Evolutionary conservation across 345 rosid species (phyloP), one percentile per base, ranked within the genome.

Genomic region (Hibiscus tridactylites): DNA sequence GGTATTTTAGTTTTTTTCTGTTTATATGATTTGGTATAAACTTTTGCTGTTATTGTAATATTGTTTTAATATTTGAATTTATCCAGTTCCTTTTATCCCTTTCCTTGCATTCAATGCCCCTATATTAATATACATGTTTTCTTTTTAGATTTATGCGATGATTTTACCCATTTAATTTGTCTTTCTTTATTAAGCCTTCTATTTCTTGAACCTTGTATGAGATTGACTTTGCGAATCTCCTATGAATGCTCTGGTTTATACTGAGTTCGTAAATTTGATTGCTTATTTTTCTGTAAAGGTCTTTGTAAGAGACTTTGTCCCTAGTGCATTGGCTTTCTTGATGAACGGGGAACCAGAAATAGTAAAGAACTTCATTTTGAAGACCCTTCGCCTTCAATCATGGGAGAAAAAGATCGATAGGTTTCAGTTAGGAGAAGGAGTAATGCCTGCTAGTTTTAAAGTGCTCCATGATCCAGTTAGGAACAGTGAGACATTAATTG

Each of bases 401-500:
- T 90, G 97, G 97, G 97, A 92, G 88, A 95, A 95, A 81, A 95
- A 90, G 82, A 95, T 95, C 29, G 99, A 95, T 77, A 83, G 97
- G 44, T 95, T 95, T 80, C 97, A 95, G 77, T 92, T 95, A 49
- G 97, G 97, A 39, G 99, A 92, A 80, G 97, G 99, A 77, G 99
- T 92, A 15, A 95, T 95, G 97, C 99, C 98, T 9, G 97, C 98
- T 39, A 94, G 98, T 82, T 94, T 94, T 79, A 92, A 92, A 77
- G 98, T 94, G 39, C 90, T 84, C 74, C 93, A 91, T 71, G 98
- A 94, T 77, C 97, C 98, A 6, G 87, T 88, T 9, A 87, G 87
- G 83, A 90, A 94, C 79, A 75, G n/a, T 2, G 98, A 94, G 46
- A 94, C 93, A 3, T 72, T 94, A 75, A 86, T 87, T 16, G 97